These are phyloP conservation scores for Intubia oerlemansii DNA, from an alignment of 2,329 filamentous ascomycete genomes.

Conservation along the genomic window DNA sequence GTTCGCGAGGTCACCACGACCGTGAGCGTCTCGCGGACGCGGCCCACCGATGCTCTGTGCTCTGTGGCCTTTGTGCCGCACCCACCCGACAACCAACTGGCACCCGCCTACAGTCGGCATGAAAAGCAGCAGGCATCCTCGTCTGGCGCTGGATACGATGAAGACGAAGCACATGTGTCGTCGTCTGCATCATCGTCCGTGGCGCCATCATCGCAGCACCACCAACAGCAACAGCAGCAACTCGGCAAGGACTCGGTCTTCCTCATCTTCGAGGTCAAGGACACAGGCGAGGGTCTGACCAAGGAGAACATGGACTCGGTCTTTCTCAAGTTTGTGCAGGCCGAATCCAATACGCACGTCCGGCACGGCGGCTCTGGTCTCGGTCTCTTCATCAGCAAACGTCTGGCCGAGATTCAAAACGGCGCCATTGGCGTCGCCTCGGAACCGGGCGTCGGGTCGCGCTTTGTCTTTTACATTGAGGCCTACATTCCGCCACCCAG, in stretches of 20 bases:
- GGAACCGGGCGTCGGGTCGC: slow-evolving; percentile 47
- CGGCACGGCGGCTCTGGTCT: slow-evolving; percentile 63
- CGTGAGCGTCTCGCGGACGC: slow-evolving; percentile 21
- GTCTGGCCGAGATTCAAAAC: slow-evolving; percentile 62
- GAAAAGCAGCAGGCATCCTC: too few species aligned
- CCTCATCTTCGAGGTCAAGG: slow-evolving; percentile 52
- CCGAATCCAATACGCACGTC: slow-evolving; percentile 53
- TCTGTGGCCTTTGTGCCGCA: slow-evolving; percentile 41
- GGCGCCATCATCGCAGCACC: too few species aligned
- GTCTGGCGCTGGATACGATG: too few species aligned
- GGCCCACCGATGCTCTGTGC: slow-evolving; percentile 19
- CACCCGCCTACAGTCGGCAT: slow-evolving; percentile 2
- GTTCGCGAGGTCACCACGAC: slow-evolving; percentile 30
- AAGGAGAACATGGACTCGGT: slow-evolving; percentile 51
- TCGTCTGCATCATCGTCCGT: neutral
- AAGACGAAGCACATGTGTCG: too few species aligned
- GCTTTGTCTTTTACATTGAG: slow-evolving; percentile 56
- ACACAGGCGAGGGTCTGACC: slow-evolving; percentile 55
- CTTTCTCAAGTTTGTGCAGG: slow-evolving; percentile 63
- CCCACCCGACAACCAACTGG: slow-evolving; percentile 7
- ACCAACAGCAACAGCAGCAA: too few species aligned
- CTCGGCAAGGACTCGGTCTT: slow-evolving; percentile 30
- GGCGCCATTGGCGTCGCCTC: slow-evolving; percentile 59
- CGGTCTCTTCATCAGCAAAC: slow-evolving; percentile 57
- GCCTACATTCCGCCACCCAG: slow-evolving; percentile 22